phyloP scores from a whole-genome alignment of 768 basidiomycete species.

The Serendipita sp. region DNA sequence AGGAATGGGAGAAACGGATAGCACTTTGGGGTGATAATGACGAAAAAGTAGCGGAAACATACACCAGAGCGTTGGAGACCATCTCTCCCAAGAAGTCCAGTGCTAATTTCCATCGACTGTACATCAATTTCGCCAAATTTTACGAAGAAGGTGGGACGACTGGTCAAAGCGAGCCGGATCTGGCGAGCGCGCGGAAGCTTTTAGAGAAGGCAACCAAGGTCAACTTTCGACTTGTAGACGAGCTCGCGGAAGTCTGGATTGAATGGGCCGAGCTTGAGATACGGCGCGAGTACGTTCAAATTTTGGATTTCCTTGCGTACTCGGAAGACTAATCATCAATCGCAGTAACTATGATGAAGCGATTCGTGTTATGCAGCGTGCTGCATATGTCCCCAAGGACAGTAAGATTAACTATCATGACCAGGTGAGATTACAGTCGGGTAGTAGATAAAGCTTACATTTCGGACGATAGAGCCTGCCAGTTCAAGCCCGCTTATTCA shows the following conservation, averaged over 20 bases:
- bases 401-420: conserved; percentile 86
- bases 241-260: conserved; percentile 96
- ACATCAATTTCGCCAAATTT: conserved; percentile 91
- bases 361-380: conserved; percentile 91
- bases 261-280: conserved; percentile 99
- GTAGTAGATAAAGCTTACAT: conserved; percentile 4
- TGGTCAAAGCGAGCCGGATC: conserved; percentile 61
- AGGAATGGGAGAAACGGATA: conserved; percentile 97
- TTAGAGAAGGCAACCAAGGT: conserved; percentile 85
- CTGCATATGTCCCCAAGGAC: conserved; percentile 77
- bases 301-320: not conserved
- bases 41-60: conserved; percentile 88
- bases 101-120: conserved; percentile 75
- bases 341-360: conserved; percentile 93
- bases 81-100: conserved; percentile 80
- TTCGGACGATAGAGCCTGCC: conserved; percentile 44
- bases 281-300: conserved; percentile 63
- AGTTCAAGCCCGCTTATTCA: conserved; percentile 83
- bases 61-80: conserved; percentile 74
- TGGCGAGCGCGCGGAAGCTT: conserved; percentile 78
- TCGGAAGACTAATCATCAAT: conserved; percentile 10
- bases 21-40: conserved; percentile 88
- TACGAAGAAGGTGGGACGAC: conserved; percentile 89
- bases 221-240: conserved; percentile 89
- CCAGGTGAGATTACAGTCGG: conserved; percentile 41